Percentiles rank a stretch among this genome's conserved stretches.
Evolutionary conservation across 768 basidiomycete genomes (phyloP).

Genomic region (Kwoniella heveanensis): DNA sequence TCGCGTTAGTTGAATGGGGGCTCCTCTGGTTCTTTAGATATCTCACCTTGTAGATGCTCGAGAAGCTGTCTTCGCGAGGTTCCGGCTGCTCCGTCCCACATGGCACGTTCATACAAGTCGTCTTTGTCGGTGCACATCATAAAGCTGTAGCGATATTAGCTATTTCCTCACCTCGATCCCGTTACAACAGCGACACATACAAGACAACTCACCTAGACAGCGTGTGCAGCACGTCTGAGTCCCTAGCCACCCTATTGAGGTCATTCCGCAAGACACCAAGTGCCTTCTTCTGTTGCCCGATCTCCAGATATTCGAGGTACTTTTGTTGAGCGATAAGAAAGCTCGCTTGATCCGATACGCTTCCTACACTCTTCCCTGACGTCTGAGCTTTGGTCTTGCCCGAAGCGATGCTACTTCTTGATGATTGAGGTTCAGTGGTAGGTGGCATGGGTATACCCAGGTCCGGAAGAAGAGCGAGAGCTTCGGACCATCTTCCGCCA

Average conservation of each 20-base stretch:
- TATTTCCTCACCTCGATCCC: conserved; percentile 5
- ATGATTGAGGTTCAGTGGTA: conserved; percentile 56
- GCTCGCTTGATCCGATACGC: conserved; percentile 66
- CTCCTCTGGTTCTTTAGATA: not conserved
- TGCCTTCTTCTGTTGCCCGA: conserved; percentile 75
- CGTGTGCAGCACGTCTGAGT: conserved; percentile 78
- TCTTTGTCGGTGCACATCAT: conserved; percentile 89
- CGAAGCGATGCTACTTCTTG: conserved; percentile 30
- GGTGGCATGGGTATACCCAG: conserved; percentile 62
- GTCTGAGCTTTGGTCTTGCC: conserved; percentile 28
- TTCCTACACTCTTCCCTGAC: conserved; percentile 21
- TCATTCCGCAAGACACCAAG: conserved; percentile 83
- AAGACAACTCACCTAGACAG: conserved; percentile 85
- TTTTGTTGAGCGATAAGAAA: conserved; percentile 94
- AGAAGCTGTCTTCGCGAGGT: conserved; percentile 76
- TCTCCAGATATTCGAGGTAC: conserved; percentile 88
- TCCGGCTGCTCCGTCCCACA: conserved; percentile 87
- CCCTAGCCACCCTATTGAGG: conserved; percentile 76
- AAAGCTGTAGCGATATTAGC: conserved; percentile 61
- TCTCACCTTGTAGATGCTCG: conserved; percentile 74
- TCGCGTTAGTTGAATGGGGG: no score
- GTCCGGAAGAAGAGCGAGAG: conserved; percentile 68
- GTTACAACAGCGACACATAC: no score
- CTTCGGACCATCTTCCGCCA: conserved; percentile 76
- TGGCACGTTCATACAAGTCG: conserved; percentile 76